Evolutionary conservation across 805 yeast genomes (phyloP).

Genomic region (Ogataea zsoltii): DNA sequence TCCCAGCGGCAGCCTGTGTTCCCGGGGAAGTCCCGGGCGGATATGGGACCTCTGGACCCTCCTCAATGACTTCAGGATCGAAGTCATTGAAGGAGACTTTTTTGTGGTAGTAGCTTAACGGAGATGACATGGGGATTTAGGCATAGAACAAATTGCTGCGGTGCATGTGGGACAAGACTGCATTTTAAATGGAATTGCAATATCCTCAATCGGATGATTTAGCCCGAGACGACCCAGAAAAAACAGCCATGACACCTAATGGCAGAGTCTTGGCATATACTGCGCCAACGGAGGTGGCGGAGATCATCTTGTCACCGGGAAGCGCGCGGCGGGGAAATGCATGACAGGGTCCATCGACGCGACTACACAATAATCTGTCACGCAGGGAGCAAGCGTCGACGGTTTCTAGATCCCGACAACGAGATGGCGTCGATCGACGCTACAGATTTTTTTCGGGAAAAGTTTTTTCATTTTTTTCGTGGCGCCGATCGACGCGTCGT

Average conservation of each 20-base stretch:
- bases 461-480: too few species aligned
- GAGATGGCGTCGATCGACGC: background rate
- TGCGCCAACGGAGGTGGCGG: too few species aligned
- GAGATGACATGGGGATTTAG: background rate
- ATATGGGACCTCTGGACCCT: background rate
- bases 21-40: background rate
- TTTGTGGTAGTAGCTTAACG: slow-evolving; percentile 3
- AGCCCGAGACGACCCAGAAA: background rate
- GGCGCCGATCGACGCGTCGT: background rate
- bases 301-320: too few species aligned
- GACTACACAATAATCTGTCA: too few species aligned
- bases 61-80: slow-evolving; percentile 10
- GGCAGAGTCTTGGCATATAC: too few species aligned
- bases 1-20: background rate
- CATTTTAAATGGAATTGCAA: background rate
- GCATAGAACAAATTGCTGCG: background rate
- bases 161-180: too few species aligned
- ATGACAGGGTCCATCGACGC: slow-evolving; percentile 1
- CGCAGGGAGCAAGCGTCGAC: too few species aligned
- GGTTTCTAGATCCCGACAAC: too few species aligned
- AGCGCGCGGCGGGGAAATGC: slow-evolving; percentile 2
- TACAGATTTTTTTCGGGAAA: too few species aligned
- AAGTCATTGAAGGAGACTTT: slow-evolving; percentile 13
- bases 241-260: too few species aligned
- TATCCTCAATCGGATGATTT: background rate